These are phyloP conservation scores for Rhododendron mucronatum DNA, from an alignment of 148 eudicot genomes.

Conservation along the genomic window DNA sequence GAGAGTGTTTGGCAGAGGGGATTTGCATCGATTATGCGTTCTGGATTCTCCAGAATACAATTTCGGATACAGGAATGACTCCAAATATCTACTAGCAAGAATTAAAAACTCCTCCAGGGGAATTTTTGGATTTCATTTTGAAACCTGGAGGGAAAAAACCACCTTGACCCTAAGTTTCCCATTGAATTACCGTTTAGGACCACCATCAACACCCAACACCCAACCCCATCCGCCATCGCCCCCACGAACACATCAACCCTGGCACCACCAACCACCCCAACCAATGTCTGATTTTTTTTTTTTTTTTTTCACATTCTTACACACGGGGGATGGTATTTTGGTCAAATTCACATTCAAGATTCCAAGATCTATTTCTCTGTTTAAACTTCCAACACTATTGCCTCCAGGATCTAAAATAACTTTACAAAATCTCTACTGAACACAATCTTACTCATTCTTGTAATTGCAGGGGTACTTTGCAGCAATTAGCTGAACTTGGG, in stretches of 20 bases:
- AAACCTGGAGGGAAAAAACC: not conserved
- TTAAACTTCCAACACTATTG: not conserved
- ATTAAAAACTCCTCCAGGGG: not conserved
- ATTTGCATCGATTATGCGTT: not conserved
- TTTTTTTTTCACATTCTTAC: not conserved
- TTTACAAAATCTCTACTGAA: not conserved
- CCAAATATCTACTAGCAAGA: not conserved
- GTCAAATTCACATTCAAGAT: not conserved
- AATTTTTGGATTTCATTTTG: not conserved
- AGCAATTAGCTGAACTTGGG: conserved; percentile 53
- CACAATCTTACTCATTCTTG: not conserved
- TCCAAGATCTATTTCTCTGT: not conserved
- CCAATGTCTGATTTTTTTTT: not conserved
- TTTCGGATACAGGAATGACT: not conserved
- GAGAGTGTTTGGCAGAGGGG: not conserved
- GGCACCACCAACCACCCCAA: not conserved
- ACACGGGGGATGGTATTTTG: not conserved
- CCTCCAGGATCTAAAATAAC: not conserved
- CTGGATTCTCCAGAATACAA: not conserved
- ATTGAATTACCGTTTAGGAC: not conserved
- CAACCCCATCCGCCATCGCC: not conserved
- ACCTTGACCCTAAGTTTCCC: not conserved
- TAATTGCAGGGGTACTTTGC: conserved; percentile 39
- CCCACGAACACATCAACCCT: not conserved
- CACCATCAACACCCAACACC: not conserved